Evolutionary conservation across 2,329 filamentous ascomycete genomes (phyloP), one percentile per base, ranked within the genome.

Genomic region (Thermochaetoides dissita): DNA sequence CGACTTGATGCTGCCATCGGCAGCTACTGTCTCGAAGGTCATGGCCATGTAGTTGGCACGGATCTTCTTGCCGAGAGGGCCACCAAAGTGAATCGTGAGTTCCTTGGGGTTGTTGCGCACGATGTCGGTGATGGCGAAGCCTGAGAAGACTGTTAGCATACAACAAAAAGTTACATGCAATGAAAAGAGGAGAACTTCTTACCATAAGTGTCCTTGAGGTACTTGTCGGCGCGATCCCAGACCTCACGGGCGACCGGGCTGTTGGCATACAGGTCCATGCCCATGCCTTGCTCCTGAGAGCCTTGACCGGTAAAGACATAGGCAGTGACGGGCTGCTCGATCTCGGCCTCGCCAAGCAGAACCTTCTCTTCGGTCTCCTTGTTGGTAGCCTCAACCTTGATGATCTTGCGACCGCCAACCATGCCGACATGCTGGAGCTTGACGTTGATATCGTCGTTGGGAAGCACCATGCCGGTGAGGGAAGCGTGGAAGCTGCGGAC

Each of bases 61-160:
- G 54, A 98, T 98, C 40, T 86, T 87, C 68, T 96, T 98, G 59
- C 91, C 91, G 45, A 86, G 84, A 48, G 91, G 87, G 38, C 91
- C 91, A 67, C 93, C 91, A 58, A 98, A 98, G 70, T 98, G 84
- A 51, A 98, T 85, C 6, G 93, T 98, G 42, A 98, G 79, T 67
- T 96, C 91, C 72, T 95, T 95, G 50, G 91, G 91, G 66, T 98
- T 98, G 71, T 96, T 98, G 73, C 87, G 93, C 63, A 98, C 91
- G 57, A 98, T 98, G 65, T 96, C 88, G 59, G 88, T 94, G 57
- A 98, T 98, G 6, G 88, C 88, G 58, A 98, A 94, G 55, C 84
- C 81, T 86, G 40, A 8, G 10, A 35, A 9, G 6, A 10, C 12
- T 31, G 48, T 55, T 43, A 55, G 49, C 17, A 47, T 11, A 24